Evolutionary conservation across 2,329 filamentous ascomycete species (phyloP), one percentile per base, ranked within the genome.

Genomic region (Hyphodiscus sp.): DNA sequence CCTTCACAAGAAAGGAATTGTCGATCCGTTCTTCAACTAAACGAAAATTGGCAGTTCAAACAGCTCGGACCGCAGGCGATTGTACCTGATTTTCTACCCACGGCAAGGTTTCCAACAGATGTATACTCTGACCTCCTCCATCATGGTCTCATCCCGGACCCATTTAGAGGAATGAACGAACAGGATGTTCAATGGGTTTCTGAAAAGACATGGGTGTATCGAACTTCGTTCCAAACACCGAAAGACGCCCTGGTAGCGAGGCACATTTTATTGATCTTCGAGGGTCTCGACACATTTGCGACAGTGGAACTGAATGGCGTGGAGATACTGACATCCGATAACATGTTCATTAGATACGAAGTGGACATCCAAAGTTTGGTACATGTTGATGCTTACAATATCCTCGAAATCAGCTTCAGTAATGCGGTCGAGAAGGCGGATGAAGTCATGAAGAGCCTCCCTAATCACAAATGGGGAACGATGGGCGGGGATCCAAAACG

Each of bases 221-320:
- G 43, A 23, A 38, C 33, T 15, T 44, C 26, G 11, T 51, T 56
- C 20, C 16, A 56, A 20, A 52, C 41, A 29, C 49, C 49, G n/a
- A 54, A 33, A 8, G 51, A 51, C 38, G 55, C 51, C 26, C 49
- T 56, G 41, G 65, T 67, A 29, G 60, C 60, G 8, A 70, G 62
- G 20, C 68, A 47, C 16, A 41, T 72, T 18, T 74, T 80, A 16
- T 69, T 86, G 5, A 78, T 81, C 10, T 84, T 86, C 53, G 76
- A 84, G 59, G 83, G 83, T 0, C 74, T 86, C 1, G 83, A 86
- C 62, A 86, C 82, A 0, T 83, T 82, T 58, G 80, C 81, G 0
- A 79, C 73, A 0, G 80, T 84, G 38, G 72, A 62, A 10, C 71
- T 86, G 18, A 82, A 85, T 59, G 78, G 73, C 10, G 62, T 70